These are phyloP conservation scores for Lentinula edodes DNA, from an alignment of 768 basidiomycete genomes.

Conservation along the genomic window DNA sequence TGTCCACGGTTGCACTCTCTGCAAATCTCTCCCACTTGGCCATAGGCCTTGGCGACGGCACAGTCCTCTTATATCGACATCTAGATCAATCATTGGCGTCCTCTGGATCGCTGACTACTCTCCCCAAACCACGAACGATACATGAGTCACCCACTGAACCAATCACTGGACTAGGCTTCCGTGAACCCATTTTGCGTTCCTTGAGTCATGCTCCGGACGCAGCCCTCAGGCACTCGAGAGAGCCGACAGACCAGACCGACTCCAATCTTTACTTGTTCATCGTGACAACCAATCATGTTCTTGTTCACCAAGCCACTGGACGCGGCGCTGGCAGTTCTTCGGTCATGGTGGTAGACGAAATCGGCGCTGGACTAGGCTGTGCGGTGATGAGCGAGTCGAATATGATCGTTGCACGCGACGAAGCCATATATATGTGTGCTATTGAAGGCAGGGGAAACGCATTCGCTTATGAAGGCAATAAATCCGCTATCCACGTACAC, in stretches of 20 bases:
- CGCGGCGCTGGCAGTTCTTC: slow-evolving; percentile 57
- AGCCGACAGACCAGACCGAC: slow-evolving; percentile 25
- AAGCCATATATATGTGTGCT: slow-evolving; percentile 85
- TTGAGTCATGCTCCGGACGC: slow-evolving; percentile 7
- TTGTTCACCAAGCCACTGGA: slow-evolving; percentile 71
- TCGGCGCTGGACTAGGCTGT: slow-evolving; percentile 81
- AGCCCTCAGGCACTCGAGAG: not conserved
- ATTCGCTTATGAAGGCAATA: slow-evolving; percentile 91
- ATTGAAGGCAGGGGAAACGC: slow-evolving; percentile 78
- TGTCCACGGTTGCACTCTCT: slow-evolving; percentile 78
- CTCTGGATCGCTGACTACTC: slow-evolving; percentile 56
- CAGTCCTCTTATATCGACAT: slow-evolving; percentile 86
- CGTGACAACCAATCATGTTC: slow-evolving; percentile 79
- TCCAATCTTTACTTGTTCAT: slow-evolving; percentile 67
- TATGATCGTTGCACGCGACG: slow-evolving; percentile 83
- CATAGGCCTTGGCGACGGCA: slow-evolving; percentile 92
- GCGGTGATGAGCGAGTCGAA: slow-evolving; percentile 68
- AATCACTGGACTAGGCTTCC: slow-evolving; percentile 89
- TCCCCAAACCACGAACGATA: slow-evolving; percentile 84
- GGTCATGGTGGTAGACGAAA: slow-evolving; percentile 73
- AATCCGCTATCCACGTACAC: slow-evolving; percentile 71
- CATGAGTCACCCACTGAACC: slow-evolving; percentile 86
- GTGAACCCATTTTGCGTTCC: slow-evolving; percentile 38
- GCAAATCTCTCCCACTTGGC: slow-evolving; percentile 77
- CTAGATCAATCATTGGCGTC: slow-evolving; percentile 85